Conservation (phyloP, 768 basidiomycete species). For the Naganishia kalamii region DNA sequence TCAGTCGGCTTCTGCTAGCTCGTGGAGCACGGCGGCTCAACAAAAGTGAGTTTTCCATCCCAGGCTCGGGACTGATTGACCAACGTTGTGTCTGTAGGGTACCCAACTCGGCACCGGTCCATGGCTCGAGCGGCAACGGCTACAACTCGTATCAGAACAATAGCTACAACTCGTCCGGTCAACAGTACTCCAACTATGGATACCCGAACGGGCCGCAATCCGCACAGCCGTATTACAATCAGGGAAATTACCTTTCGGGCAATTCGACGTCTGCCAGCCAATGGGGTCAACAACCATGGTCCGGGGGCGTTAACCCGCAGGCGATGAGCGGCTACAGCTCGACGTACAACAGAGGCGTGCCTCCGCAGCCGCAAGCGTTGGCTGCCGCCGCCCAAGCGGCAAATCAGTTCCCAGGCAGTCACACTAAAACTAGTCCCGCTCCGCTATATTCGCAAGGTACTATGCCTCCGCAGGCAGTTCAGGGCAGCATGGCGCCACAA, state of each 20-base stretch:
- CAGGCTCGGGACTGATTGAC: conserved; percentile 4
- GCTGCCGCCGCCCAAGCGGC: conserved; percentile 9
- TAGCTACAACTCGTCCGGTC: background rate
- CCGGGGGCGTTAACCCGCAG: conserved; percentile 7
- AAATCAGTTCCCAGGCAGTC: background rate
- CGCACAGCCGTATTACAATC: conserved; percentile 8
- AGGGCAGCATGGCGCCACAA: conserved; percentile 7
- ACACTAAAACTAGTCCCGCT: background rate
- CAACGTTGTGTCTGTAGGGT: background rate
- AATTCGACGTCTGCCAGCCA: background rate
- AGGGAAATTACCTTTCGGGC: background rate
- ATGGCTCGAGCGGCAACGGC: background rate
- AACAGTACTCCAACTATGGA: background rate
- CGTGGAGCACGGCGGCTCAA: conserved; percentile 17
- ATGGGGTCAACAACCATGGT: conserved; percentile 3
- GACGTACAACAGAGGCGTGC: background rate
- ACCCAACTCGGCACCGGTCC: conserved; percentile 28
- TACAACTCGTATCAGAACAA: background rate
- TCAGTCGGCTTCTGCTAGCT: conserved; percentile 22
- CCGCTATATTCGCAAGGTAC: conserved; percentile 6
- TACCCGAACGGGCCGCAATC: conserved; percentile 6
- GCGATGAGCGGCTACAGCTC: conserved; percentile 6
- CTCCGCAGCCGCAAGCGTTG: conserved; percentile 1
- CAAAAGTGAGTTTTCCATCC: conserved; percentile 21
- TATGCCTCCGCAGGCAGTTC: conserved; percentile 14